Evolutionary conservation across 805 yeast species (phyloP).

Genomic region (Limtongia smithiae): DNA sequence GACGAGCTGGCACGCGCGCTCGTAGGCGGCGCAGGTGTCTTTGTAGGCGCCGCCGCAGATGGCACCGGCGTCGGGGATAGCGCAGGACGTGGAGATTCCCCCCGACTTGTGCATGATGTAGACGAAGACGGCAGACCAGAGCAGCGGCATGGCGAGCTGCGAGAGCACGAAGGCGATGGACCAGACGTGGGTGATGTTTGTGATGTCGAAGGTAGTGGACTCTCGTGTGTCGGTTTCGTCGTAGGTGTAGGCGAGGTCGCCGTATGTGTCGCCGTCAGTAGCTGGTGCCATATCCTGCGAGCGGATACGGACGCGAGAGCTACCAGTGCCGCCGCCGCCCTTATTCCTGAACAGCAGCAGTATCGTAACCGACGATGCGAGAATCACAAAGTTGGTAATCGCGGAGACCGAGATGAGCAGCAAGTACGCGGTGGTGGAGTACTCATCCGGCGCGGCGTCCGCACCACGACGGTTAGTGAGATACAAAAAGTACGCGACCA

Average conservation of each 20-base stretch:
- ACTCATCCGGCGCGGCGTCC: too few relatives aligned
- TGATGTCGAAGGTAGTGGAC: background rate
- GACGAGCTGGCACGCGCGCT: constrained; percentile 12
- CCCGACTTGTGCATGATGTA: constrained; percentile 22
- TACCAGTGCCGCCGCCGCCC: constrained; percentile 2
- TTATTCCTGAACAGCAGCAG: constrained; percentile 3
- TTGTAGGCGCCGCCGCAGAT: constrained; percentile 5
- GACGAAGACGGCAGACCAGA: constrained; percentile 18
- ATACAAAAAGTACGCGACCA: constrained; percentile 16
- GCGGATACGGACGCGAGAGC: too few relatives aligned
- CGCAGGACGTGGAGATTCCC: constrained; percentile 21
- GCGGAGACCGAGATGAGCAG: constrained; percentile 7
- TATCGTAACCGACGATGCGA: constrained; percentile 1
- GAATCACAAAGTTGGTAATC: constrained; percentile 3
- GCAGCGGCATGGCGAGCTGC: constrained; percentile 12
- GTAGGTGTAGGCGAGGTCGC: background rate
- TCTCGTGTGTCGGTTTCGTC: background rate
- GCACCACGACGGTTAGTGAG: background rate
- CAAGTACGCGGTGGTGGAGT: constrained; percentile 1
- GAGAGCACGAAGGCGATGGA: constrained; percentile 9
- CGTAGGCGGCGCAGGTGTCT: constrained; percentile 12
- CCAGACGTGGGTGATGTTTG: constrained; percentile 4
- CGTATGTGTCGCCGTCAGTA: background rate
- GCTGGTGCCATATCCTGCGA: background rate
- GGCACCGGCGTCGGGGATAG: constrained; percentile 11